A percentile compares a stretch with the other conserved stretches of the same genome.
Evolutionary conservation across 2,329 filamentous ascomycete genomes (phyloP).

Genomic region (Colletotrichum sp.): DNA sequence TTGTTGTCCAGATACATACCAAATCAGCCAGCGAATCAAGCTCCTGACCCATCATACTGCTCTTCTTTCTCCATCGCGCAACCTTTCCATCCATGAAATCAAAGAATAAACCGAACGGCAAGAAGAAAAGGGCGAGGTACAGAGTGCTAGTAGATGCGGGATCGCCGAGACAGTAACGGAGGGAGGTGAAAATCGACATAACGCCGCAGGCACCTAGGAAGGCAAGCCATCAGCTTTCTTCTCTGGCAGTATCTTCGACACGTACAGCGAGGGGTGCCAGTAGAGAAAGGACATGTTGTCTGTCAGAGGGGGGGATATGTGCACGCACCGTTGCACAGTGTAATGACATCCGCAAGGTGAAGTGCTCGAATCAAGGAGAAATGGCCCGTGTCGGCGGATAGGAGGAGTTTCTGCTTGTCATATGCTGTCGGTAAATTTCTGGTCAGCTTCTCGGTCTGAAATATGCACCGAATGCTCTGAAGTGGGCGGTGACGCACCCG

Average conservation of each 20-base stretch:
- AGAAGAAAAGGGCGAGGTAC: constrained; percentile 83
- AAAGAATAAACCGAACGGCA: constrained; percentile 94
- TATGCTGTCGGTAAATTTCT: constrained; percentile 47
- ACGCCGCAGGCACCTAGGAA: constrained; percentile 66
- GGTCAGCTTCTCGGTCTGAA: background rate
- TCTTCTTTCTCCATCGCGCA: constrained; percentile 95
- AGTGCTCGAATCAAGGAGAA: constrained; percentile 73
- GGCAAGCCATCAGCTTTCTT: background rate
- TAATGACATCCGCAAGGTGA: constrained; percentile 84
- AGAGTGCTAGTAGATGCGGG: constrained; percentile 70
- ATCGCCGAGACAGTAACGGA: constrained; percentile 87
- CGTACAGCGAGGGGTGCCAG: background rate
- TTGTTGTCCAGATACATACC: constrained; percentile 58
- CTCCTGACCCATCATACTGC: constrained; percentile 96
- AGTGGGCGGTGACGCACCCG: constrained; percentile 32
- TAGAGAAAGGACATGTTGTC: background rate
- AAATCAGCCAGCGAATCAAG: constrained; percentile 94
- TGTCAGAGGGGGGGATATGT: background rate
- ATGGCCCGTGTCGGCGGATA: constrained; percentile 73
- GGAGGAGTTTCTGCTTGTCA: constrained; percentile 78
- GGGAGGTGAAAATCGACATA: constrained; percentile 94
- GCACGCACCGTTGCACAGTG: constrained; percentile 73
- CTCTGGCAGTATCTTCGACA: background rate
- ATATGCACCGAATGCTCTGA: constrained; percentile 9
- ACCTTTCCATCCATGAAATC: constrained; percentile 98